Evolutionary conservation across 345 rosid genomes (phyloP).

Genomic region (Atalantia buxifolia): DNA sequence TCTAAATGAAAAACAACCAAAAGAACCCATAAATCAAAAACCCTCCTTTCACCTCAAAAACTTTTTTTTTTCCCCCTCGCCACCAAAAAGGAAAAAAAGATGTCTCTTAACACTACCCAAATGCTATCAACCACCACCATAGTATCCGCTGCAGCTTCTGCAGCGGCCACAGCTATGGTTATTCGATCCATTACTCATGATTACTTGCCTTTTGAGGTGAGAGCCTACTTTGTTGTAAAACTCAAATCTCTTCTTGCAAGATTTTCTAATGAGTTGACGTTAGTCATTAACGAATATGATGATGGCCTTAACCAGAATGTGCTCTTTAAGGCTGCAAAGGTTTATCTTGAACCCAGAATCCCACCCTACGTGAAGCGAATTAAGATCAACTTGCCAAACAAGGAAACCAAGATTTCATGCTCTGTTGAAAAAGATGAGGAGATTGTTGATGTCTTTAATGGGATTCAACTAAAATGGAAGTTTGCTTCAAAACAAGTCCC

Average conservation of each 20-base stretch:
- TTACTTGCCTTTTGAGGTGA: conserved; percentile 34
- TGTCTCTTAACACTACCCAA: conserved; percentile 5
- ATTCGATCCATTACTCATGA: conserved; percentile 28
- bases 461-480: conserved; percentile 31
- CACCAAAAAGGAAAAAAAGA: not conserved
- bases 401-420: conserved; percentile 9
- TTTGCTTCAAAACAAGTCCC: not conserved
- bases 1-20: not conserved
- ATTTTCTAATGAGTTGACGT: conserved; percentile 22
- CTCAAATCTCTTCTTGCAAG: conserved; percentile 15
- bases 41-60: not conserved
- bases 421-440: conserved; percentile 26
- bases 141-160: conserved; percentile 35
- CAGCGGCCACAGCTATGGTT: conserved; percentile 33
- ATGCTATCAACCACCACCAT: conserved; percentile 21
- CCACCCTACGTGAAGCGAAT: conserved; percentile 19
- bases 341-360: conserved; percentile 38
- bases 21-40: not conserved
- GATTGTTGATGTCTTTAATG: conserved; percentile 28
- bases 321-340: conserved; percentile 30
- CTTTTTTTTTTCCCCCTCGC: not conserved
- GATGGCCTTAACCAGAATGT: conserved; percentile 31
- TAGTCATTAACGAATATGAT: conserved; percentile 33
- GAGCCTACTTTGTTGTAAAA: conserved; percentile 17
- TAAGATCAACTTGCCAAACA: conserved; percentile 16